Conservation (phyloP, 768 basidiomycete genomes). For the Lentinula raphanica region DNA sequence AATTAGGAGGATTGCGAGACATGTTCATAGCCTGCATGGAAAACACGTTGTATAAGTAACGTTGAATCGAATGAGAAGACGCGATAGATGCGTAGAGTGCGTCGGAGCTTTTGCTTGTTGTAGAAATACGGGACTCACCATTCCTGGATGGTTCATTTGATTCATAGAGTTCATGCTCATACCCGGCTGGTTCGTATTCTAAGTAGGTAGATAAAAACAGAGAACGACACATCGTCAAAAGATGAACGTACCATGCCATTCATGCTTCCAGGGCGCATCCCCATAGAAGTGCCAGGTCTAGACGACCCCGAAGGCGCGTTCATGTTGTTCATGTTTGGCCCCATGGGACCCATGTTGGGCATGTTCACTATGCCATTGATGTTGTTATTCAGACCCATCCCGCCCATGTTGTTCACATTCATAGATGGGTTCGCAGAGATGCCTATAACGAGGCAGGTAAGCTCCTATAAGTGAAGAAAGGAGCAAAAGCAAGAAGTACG, state of each 20-base stretch:
- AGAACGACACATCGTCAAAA: no score
- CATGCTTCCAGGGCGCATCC: slow-evolving; percentile 5
- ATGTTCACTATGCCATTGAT: not conserved
- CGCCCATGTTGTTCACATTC: not conserved
- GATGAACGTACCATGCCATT: slow-evolving; percentile 4
- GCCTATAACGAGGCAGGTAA: not conserved
- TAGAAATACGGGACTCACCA: not conserved
- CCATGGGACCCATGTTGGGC: no score
- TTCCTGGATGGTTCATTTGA: not conserved
- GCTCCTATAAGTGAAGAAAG: not conserved
- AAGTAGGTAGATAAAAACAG: not conserved
- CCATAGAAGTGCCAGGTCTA: slow-evolving; percentile 9
- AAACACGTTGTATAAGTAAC: not conserved
- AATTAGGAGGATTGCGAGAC: not conserved
- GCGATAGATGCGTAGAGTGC: no score
- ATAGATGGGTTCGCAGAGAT: not conserved
- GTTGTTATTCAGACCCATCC: not conserved
- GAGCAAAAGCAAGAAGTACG: not conserved
- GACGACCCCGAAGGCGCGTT: not conserved
- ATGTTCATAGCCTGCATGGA: not conserved
- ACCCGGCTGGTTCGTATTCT: slow-evolving; percentile 9
- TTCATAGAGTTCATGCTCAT: slow-evolving; percentile 5
- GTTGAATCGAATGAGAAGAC: no score
- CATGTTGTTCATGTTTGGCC: not conserved
- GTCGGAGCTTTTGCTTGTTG: no score